These are phyloP conservation scores for Chytriomyces confervae DNA, from an alignment of 192 early-diverging fungal genomes.

Conservation along the genomic window DNA sequence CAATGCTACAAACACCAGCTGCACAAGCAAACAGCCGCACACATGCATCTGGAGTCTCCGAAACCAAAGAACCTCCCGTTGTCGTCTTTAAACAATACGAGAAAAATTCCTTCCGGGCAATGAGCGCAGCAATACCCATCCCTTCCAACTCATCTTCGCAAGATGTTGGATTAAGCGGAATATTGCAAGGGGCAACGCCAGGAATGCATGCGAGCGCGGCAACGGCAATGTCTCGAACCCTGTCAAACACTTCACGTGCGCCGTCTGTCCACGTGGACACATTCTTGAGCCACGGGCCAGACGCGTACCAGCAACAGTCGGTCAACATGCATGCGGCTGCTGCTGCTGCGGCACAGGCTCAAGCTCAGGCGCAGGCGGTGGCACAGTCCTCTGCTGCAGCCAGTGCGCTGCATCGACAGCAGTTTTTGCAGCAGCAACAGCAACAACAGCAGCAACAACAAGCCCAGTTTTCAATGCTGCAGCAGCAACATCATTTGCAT, in stretches of 20 bases:
- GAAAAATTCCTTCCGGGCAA: slow-evolving; percentile 4
- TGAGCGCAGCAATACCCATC: not conserved
- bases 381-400: not conserved
- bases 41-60: not conserved
- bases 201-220: not conserved
- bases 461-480: not conserved
- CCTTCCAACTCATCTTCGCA: not conserved
- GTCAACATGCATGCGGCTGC: not conserved
- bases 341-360: not conserved
- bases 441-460: not conserved
- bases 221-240: not conserved
- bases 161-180: too few species aligned
- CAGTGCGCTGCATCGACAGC: too few species aligned
- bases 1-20: not conserved
- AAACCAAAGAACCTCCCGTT: not conserved
- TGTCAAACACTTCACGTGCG: slow-evolving; percentile 14
- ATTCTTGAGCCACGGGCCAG: not conserved
- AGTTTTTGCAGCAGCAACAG: not conserved
- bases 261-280: slow-evolving; percentile 20
- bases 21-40: not conserved
- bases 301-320: not conserved
- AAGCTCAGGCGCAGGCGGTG: not conserved
- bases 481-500: too few species aligned
- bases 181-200: not conserved
- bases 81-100: slow-evolving; percentile 26